phyloP scores from a whole-genome alignment of 2,329 filamentous ascomycete genomes.

The Arthrinium puccinioides region DNA sequence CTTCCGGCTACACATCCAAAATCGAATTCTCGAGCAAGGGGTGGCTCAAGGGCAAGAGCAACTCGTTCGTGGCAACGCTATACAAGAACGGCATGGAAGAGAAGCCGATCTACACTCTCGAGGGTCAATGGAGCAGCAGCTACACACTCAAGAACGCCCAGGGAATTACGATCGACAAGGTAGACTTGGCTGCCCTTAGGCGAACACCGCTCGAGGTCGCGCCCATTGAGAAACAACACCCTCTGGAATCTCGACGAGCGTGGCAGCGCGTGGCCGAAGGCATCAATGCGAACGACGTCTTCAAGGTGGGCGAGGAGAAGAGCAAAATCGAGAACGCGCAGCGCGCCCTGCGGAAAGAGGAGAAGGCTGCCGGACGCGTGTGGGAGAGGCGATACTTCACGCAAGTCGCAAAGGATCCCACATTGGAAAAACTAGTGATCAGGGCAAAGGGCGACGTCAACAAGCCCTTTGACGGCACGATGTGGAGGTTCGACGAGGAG shows the following conservation, averaged over 20 bases:
- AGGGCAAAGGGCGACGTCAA: slow-evolving; percentile 1
- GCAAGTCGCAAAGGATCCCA: slow-evolving; percentile 8
- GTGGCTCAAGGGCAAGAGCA: slow-evolving; percentile 95
- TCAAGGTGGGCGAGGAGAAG: slow-evolving; percentile 71
- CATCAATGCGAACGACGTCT: slow-evolving; percentile 78
- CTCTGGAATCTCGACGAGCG: slow-evolving; percentile 79
- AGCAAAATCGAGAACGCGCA: slow-evolving; percentile 85
- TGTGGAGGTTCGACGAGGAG: slow-evolving; percentile 18
- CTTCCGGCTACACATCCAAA: slow-evolving; percentile 77
- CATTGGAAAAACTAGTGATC: too few relatives aligned
- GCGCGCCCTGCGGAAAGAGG: slow-evolving; percentile 31
- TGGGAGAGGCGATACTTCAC: slow-evolving; percentile 18
- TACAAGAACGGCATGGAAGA: slow-evolving; percentile 66
- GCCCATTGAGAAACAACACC: slow-evolving; percentile 71
- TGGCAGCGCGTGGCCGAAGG: slow-evolving; percentile 81
- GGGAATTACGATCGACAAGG: slow-evolving; percentile 27
- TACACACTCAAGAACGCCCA: slow-evolving; percentile 68
- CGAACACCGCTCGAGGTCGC: slow-evolving; percentile 65
- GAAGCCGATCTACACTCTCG: slow-evolving; percentile 69
- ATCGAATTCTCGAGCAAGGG: slow-evolving; percentile 92
- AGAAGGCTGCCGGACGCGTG: slow-evolving; percentile 11
- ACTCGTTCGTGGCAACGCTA: slow-evolving; percentile 71
- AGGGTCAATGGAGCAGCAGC: slow-evolving; percentile 83
- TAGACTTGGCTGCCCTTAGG: slow-evolving; percentile 49
- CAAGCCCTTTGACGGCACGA: slow-evolving; percentile 7